Percentiles rank a stretch among this genome's conserved stretches.
phyloP scores from a whole-genome alignment of 257 asterid species.

The Thymus mandschuricus region DNA sequence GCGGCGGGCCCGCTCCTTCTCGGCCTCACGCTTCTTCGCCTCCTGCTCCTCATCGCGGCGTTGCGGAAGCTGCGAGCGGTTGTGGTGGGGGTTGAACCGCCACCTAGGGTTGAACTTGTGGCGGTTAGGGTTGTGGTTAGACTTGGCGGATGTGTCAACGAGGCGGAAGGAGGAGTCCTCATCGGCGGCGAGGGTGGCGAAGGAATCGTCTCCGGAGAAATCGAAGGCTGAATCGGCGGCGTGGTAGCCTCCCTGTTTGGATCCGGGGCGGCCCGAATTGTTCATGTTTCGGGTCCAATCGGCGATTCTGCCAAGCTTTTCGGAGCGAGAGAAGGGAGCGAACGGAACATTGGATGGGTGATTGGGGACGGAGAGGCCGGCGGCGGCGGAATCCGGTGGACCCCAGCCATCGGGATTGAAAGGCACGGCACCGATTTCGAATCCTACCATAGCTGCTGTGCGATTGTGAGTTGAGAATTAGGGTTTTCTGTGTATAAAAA shows the following conservation, averaged over 20 bases:
- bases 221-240: slow-evolving; percentile 82
- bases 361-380: slow-evolving; percentile 44
- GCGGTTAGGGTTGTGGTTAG: slow-evolving; percentile 70
- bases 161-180: slow-evolving; percentile 90
- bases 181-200: slow-evolving; percentile 78
- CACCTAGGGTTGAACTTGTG: slow-evolving; percentile 84
- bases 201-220: slow-evolving; percentile 92
- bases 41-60: slow-evolving; percentile 96
- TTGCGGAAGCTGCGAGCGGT: slow-evolving; percentile 88
- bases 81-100: slow-evolving; percentile 74
- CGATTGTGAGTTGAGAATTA: slow-evolving; percentile 15
- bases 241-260: slow-evolving; percentile 57
- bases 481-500: slow-evolving; percentile 29
- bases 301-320: slow-evolving; percentile 86
- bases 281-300: slow-evolving; percentile 77
- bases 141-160: slow-evolving; percentile 82
- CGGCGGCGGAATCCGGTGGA: slow-evolving; percentile 67
- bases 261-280: slow-evolving; percentile 61
- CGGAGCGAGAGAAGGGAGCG: slow-evolving; percentile 98
- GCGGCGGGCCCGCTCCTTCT: slow-evolving; percentile 86
- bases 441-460: slow-evolving; percentile 56
- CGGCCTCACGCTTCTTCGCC: slow-evolving; percentile 84
- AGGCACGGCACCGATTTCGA: slow-evolving; percentile 78
- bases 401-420: slow-evolving; percentile 98
- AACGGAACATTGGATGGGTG: slow-evolving; percentile 80